These are phyloP conservation scores for Chlorella sorokiniana DNA, from an alignment of 139 green algal species.

Conservation along the genomic window DNA sequence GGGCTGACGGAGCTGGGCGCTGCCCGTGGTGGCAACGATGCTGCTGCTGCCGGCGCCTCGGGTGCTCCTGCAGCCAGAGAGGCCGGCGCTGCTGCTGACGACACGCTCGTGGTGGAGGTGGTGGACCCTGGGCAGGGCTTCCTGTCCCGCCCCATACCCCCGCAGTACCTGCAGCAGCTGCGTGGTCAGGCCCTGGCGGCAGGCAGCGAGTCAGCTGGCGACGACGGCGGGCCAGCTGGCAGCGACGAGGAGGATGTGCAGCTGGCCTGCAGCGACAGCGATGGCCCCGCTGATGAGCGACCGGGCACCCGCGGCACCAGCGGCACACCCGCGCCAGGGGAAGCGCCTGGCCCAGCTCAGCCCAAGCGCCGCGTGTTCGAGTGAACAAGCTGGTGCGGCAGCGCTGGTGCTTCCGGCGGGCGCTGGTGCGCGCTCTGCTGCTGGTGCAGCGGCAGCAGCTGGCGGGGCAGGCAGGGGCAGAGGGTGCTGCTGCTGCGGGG, in stretches of 20 bases:
- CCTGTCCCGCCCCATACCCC: constrained; percentile 22
- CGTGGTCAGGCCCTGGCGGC: neutral
- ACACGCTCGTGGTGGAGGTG: constrained; percentile 47
- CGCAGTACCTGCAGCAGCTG: constrained; percentile 1
- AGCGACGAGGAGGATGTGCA: neutral
- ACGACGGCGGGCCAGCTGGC: no score
- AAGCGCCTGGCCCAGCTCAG: neutral
- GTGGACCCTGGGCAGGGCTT: constrained; percentile 50
- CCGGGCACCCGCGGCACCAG: neutral
- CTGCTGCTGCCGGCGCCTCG: neutral
- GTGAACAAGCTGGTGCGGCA: constrained; percentile 31
- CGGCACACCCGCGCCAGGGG: neutral
- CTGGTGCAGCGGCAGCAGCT: constrained; percentile 10
- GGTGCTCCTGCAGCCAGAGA: constrained; percentile 5
- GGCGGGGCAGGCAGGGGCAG: constrained; percentile 17
- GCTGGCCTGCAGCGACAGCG: neutral
- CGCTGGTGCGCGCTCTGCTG: constrained; percentile 41
- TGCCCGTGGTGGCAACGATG: neutral
- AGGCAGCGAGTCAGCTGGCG: neutral
- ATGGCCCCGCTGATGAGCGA: no score
- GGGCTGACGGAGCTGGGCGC: neutral
- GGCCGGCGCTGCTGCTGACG: neutral
- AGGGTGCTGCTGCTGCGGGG: neutral
- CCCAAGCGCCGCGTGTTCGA: constrained; percentile 5
- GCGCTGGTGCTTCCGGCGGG: constrained; percentile 49